Conservation (phyloP, 805 yeast genomes). For the Candida ulmi region DNA sequence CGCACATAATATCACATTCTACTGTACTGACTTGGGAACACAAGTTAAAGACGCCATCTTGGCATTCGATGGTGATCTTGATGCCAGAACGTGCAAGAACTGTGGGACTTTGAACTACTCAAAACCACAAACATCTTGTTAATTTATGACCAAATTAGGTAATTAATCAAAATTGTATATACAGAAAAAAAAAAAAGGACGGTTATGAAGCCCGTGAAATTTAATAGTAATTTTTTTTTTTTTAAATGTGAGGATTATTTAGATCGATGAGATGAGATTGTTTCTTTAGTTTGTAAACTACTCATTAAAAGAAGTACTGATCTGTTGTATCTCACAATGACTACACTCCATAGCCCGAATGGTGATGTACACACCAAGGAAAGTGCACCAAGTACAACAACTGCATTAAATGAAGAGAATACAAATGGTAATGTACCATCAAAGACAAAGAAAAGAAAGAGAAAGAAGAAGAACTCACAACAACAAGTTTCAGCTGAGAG, state of each 20-base stretch:
- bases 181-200: too few relatives aligned
- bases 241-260: too few relatives aligned
- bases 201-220: too few relatives aligned
- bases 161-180: too few relatives aligned
- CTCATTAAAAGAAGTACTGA: too few relatives aligned
- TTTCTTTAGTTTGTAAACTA: too few relatives aligned
- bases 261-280: not conserved
- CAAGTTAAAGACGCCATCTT: slow-evolving; percentile 83
- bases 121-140: slow-evolving; percentile 37
- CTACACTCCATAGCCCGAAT: too few relatives aligned
- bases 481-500: not conserved
- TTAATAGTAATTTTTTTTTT: too few relatives aligned
- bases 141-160: too few relatives aligned
- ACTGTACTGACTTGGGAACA: slow-evolving; percentile 78
- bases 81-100: slow-evolving; percentile 62
- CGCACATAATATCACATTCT: slow-evolving; percentile 65
- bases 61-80: slow-evolving; percentile 55
- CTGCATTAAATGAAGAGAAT: not conserved
- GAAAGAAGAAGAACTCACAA: slow-evolving; percentile 1
- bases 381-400: too few relatives aligned
- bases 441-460: slow-evolving; percentile 1
- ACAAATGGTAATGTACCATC: not conserved
- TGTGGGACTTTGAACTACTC: slow-evolving; percentile 74
- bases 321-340: too few relatives aligned
- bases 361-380: too few relatives aligned